Base-by-base conservation (phyloP, 2,329 filamentous ascomycete genomes). In the Cladosporium sp. region DNA sequence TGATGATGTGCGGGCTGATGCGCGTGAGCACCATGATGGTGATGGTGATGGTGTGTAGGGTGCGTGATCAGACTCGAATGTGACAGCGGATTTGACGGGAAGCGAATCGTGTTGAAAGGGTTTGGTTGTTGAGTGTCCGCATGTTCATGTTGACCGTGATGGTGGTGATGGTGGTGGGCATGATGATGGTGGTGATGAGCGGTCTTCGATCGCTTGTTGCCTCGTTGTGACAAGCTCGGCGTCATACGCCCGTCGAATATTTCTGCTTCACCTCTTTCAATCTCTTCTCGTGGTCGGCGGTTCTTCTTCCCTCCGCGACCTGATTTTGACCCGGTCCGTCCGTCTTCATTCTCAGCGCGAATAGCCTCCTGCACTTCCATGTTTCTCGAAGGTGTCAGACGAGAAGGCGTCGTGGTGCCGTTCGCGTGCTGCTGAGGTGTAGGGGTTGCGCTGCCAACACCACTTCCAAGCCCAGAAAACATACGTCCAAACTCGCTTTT, bases 401-500 rank as follows among this genome's bases (percentile, higher is more conserved):
- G 69, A 22, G 81, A 77, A 12, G 83, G 84, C 7, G 83, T 86
- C 1, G 80, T 77, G 11, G 76, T 76, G 15, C 79, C 79, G 63
- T 80, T 81, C n/a, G 73, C 77, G 37, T 77, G 75, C 36, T 78
- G 75, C 14, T 74, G 74, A 43, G 70, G 67, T 36, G 76, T 76
- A 19, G 79, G 72, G n/a, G 72, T 80, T 28, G 76, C 75, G 62
- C 80, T 80, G 30, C 84, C 84, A 17, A 87, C 79, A 37, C 86
- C 86, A 71, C 84, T 87, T 15, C 86, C 92, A 65, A 97, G 91
- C n/a, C 93, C 93, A 17, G 90, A 91, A 75, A 96, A 97, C 82
- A 97, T 96, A 62, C 91, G 87, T 28, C 92, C 92, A 71, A 97
- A 92, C 72, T 97, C 93, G 70, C 87, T 95, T 79, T 97, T 96